A percentile compares a stretch with the other conserved stretches of the same genome.
These are phyloP conservation scores for Umbellularia californica DNA, from an alignment of 164 flowering plant species.

Conservation along the genomic window DNA sequence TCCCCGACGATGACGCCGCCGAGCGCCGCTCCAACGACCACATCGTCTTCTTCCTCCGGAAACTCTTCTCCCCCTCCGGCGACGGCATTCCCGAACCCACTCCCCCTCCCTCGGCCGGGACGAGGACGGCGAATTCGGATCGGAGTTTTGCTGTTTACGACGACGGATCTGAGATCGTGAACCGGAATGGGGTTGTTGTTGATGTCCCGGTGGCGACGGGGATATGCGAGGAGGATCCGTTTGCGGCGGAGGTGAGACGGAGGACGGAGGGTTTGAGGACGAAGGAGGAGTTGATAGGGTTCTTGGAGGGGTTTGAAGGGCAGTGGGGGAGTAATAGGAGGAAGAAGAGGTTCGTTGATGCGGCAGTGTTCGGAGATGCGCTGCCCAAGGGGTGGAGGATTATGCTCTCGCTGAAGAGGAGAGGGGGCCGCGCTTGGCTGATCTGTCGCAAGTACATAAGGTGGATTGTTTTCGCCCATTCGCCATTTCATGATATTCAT, in stretches of 20 bases:
- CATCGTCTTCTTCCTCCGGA: constrained; percentile 33
- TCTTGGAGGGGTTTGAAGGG: constrained; percentile 50
- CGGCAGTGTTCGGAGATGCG: constrained; percentile 45
- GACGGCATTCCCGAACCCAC: not conserved
- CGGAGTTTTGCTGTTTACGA: constrained; percentile 7
- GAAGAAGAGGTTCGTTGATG: constrained; percentile 79
- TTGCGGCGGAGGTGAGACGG: constrained; percentile 45
- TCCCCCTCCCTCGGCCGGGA: not conserved
- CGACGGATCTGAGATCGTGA: constrained; percentile 29
- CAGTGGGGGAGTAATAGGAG: constrained; percentile 65
- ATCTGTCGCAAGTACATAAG: constrained; percentile 67
- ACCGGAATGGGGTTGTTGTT: constrained; percentile 38
- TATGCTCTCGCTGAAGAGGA: constrained; percentile 53
- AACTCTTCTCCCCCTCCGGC: not conserved
- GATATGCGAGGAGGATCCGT: constrained; percentile 43
- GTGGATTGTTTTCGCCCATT: constrained; percentile 23
- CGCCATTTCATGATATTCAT: no score
- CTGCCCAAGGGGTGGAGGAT: constrained; percentile 82
- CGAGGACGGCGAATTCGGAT: not conserved
- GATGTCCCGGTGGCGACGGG: constrained; percentile 48
- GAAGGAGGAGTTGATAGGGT: constrained; percentile 48
- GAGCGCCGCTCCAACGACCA: constrained; percentile 39
- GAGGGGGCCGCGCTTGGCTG: constrained; percentile 43
- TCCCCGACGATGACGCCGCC: constrained; percentile 24
- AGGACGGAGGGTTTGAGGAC: constrained; percentile 49